Evolutionary conservation across 2,329 filamentous ascomycete species (phyloP), one percentile per base, ranked within the genome.

Genomic region (Aspergillus caelatus): DNA sequence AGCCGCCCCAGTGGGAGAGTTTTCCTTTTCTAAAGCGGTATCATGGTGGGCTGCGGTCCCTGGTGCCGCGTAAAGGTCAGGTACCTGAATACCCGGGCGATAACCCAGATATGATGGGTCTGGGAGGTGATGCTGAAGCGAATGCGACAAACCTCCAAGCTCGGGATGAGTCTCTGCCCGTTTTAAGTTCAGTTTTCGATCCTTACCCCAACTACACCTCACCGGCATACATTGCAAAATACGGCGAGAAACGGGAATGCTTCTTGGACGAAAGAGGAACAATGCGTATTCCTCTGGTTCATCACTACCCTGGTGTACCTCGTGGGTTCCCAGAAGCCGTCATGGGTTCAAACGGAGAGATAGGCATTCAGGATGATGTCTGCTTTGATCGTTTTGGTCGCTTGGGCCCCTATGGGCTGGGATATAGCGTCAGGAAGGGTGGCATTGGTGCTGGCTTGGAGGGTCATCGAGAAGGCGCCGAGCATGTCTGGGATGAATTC

Each of bases 371-470:
- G 21, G 88, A 96, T 68, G 90, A 96, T 71, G 87, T 97, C 54
- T 99, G 95, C 80, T 97, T 97, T 74, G 95, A 99, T 70, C 86
- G 95, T 2, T 96, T 92, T 74, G 94, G 94, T 3, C 87, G 93
- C 67, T 87, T 95, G 34, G 94, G 92, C 0, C 91, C 94, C 0
- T 99, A 99, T 70, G 94, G 94, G 0, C 87, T 93, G 65, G 94
- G 94, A 10, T 98, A 98, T 76, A 92, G 91, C 36, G 82, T 85
- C 39, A 88, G 88, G 62, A 88, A 85, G 67, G 94, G 94, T 14
- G 94, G 94, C 1, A 88, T 91, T 30, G 93, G 94, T 5, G 89
- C 91, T n/a, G 94, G 92, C 12, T 86, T 96, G 77, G 89, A 93
- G 71, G 93, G 93, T 26, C 91, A 97, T 66, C 88, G 85, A 57